Evolutionary conservation across 1,284 basidiomycete species (phyloP), one percentile per base, ranked within the genome.

Genomic region (Pascua sp.): DNA sequence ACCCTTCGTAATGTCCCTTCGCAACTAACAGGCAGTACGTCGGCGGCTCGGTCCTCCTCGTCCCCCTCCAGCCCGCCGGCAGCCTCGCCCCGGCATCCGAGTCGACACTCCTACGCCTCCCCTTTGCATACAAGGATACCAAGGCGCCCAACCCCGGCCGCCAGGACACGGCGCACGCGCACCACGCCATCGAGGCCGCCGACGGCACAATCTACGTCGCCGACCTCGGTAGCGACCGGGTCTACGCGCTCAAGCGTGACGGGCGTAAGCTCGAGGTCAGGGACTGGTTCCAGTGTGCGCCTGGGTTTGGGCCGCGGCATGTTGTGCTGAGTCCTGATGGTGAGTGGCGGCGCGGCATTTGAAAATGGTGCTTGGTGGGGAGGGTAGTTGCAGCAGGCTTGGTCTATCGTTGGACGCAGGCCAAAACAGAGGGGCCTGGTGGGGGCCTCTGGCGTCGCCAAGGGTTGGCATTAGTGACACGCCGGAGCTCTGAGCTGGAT

Each of bases 181-280:
- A 77, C 57, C 74, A 77, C 50, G 66, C 69, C n/a, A 54, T 75
- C 49, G 72, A 72, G 52, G 73, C 68, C 5, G 55, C 60, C 4
- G 48, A 65, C 32, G 73, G 74, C 2, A 47, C 55, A 17, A 46
- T 77, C 36, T 75, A 72, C 60, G 64, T 70, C 15, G 63, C 66
- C 11, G 76, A 78, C 65, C 66, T 78, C 8, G 76, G 76, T 17
- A 67, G 65, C 42, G 76, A 78, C 57, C 47, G 71, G 12, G 66
- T 78, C 15, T 78, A 71, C 68, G 57, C 73, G 10, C 53, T 64
- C 49, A 41, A 64, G 17, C 56, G 65, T 16, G 68, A 65, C 4
- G 64, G 63, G 47, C 58, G 55, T 47, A 66, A 61, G n/a, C 45
- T 75, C 42, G 62, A 61, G 40, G 61, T 76, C 37, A 59, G 60